Conservation (phyloP, 176 grass and related monocot species). For the Thalia dealbata region DNA sequence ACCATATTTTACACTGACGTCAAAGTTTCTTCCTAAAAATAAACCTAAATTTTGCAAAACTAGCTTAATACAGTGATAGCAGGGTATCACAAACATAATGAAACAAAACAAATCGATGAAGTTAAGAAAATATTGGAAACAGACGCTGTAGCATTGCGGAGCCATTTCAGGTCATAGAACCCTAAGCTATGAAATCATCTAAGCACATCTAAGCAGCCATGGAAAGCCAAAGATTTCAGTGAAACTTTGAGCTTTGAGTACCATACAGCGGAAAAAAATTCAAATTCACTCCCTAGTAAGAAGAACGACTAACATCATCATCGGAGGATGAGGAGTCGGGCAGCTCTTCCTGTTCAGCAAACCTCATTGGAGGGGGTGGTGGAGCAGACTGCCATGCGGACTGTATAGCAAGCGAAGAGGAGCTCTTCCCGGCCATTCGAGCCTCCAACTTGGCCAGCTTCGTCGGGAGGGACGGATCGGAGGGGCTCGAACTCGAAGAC, state of each 20-base stretch:
- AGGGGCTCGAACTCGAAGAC: conserved; percentile 77
- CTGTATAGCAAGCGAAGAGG: conserved; percentile 45
- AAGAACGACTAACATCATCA: conserved; percentile 27
- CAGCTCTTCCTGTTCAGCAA: conserved; percentile 3
- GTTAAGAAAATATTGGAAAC: background rate
- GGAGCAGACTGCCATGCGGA: conserved; percentile 28
- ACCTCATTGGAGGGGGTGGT: conserved; percentile 14
- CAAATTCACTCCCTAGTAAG: background rate
- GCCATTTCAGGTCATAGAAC: background rate
- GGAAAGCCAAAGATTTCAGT: background rate
- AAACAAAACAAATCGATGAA: background rate
- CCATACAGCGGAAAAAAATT: background rate
- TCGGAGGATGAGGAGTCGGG: conserved; percentile 8
- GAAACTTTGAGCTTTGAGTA: conserved; percentile 4
- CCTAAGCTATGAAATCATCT: background rate
- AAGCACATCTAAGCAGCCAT: background rate
- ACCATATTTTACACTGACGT: background rate
- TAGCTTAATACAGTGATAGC: background rate
- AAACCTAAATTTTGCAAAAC: background rate
- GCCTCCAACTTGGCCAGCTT: conserved; percentile 99
- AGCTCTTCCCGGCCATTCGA: conserved; percentile 93
- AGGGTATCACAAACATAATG: background rate
- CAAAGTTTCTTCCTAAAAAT: background rate
- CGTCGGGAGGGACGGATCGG: conserved; percentile 43
- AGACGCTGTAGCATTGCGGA: background rate